Conservation (phyloP, 176 grass and related monocot genomes). For the Aegilops umbellulata region DNA sequence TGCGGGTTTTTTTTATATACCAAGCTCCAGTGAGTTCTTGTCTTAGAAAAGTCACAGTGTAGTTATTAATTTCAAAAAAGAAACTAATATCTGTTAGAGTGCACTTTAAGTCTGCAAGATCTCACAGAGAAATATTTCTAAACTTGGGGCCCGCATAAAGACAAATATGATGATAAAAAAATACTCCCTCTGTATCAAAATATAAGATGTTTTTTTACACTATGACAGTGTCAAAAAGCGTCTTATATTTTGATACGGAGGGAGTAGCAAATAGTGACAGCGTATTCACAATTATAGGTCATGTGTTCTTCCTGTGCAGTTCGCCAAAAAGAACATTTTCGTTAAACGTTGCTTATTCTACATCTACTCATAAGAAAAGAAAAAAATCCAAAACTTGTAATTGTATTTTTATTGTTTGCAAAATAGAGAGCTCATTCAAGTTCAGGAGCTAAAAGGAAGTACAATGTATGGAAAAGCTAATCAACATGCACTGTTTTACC, state of each 20-base stretch:
- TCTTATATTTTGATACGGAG: no score
- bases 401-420: background rate
- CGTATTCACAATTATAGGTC: background rate
- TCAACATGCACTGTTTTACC: background rate
- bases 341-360: no score
- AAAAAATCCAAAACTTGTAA: background rate
- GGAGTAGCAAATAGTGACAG: background rate
- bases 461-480: constrained; percentile 2
- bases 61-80: background rate
- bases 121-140: background rate
- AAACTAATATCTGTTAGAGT: background rate
- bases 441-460: no score
- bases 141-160: background rate
- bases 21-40: background rate
- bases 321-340: no score
- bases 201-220: no score
- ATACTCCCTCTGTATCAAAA: no score
- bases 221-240: no score
- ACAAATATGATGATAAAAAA: background rate
- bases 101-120: background rate
- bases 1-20: background rate
- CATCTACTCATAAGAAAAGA: no score
- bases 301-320: no score
- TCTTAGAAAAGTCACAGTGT: background rate
- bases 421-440: no score